Evolutionary conservation across 805 yeast genomes (phyloP).

Genomic region (Helenozyma rhizophorensis): DNA sequence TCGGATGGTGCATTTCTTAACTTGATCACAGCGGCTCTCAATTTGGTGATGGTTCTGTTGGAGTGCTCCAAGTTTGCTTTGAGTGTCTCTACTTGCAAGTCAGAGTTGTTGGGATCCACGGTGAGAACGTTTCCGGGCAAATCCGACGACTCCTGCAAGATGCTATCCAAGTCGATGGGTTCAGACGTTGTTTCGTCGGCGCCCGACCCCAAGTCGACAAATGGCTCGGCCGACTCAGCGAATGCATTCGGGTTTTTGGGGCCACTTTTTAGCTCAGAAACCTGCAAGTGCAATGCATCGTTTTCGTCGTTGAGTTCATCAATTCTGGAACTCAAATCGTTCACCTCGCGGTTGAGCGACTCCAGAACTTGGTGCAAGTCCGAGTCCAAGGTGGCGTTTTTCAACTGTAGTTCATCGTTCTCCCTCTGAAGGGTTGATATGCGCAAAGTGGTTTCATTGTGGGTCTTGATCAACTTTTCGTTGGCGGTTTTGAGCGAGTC

Average conservation of each 20-base stretch:
- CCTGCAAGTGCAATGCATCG: conserved; percentile 47
- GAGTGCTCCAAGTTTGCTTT: conserved; percentile 62
- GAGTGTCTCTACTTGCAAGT: conserved; percentile 62
- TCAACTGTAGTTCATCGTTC: conserved; percentile 43
- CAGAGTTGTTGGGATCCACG: conserved; percentile 37
- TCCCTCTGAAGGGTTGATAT: conserved; percentile 36
- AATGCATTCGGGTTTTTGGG: background rate
- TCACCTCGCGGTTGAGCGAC: conserved; percentile 38
- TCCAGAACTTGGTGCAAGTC: conserved; percentile 34
- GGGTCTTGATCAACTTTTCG: conserved; percentile 28
- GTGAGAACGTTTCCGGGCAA: conserved; percentile 19
- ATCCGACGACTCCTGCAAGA: conserved; percentile 21
- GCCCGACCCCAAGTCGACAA: background rate
- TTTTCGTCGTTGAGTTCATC: conserved; percentile 67
- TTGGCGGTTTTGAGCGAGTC: conserved; percentile 37
- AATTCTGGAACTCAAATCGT: conserved; percentile 47
- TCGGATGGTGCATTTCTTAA: conserved; percentile 25
- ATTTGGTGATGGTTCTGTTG: conserved; percentile 55
- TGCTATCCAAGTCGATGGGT: conserved; percentile 27
- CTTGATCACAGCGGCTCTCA: conserved; percentile 49
- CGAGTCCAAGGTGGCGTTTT: conserved; percentile 37
- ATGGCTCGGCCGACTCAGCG: background rate
- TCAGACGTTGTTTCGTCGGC: conserved; percentile 31
- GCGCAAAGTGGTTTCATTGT: conserved; percentile 31
- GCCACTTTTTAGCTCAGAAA: conserved; percentile 14